phyloP scores from a whole-genome alignment of 257 asterid species.

The Solanum medicagineum region DNA sequence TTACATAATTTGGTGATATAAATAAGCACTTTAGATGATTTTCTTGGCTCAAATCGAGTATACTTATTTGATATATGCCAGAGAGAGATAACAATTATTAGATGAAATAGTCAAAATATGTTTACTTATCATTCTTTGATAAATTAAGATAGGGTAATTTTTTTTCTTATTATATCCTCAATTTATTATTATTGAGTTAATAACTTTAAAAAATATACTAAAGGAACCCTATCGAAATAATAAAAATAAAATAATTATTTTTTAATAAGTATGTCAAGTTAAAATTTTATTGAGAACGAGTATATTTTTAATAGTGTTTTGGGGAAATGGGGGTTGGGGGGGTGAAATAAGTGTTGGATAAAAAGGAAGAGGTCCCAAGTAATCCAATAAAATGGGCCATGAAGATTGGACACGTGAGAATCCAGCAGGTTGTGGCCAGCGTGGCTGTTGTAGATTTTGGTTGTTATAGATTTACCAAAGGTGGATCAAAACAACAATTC shows the following conservation, averaged over 20 bases:
- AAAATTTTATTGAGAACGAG: too few relatives aligned
- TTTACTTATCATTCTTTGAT: too few relatives aligned
- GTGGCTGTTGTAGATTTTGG: neutral
- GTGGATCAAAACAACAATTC: conserved; percentile 3
- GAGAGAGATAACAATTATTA: neutral
- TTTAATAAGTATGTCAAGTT: too few relatives aligned
- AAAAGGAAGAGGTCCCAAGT: neutral
- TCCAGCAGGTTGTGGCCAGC: conserved; percentile 6
- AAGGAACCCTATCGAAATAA: too few relatives aligned
- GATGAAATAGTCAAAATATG: neutral
- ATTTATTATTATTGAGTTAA: too few relatives aligned
- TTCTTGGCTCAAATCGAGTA: neutral
- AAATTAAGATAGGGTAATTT: too few relatives aligned
- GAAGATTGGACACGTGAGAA: neutral
- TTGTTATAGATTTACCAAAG: neutral
- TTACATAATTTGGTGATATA: neutral
- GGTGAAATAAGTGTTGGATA: neutral
- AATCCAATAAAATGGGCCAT: neutral
- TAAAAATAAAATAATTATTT: too few relatives aligned
- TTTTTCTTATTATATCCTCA: too few relatives aligned
- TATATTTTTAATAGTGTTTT: too few relatives aligned
- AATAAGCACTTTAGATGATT: neutral
- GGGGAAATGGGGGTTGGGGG: too few relatives aligned
- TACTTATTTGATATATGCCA: neutral
- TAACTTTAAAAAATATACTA: too few relatives aligned